Percentiles rank a stretch among this genome's conserved stretches.
These are phyloP conservation scores for Penicillium sp. DNA, from an alignment of 2,329 filamentous ascomycete genomes.

Conservation along the genomic window DNA sequence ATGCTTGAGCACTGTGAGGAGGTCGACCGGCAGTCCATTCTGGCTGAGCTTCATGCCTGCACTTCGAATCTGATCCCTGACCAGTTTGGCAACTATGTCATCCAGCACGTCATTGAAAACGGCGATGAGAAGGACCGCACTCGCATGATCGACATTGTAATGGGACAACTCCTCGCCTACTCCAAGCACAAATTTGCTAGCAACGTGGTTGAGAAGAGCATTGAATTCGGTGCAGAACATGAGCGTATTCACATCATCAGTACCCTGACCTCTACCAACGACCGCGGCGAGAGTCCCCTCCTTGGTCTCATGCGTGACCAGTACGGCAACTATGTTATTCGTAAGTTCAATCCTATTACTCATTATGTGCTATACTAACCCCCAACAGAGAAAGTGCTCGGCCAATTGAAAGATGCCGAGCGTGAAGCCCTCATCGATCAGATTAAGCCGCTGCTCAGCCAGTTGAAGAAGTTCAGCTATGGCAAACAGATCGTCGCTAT, in stretches of 20 bases:
- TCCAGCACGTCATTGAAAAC: constrained; percentile 83
- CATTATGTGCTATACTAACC: constrained; percentile 23
- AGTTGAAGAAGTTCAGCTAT: constrained; percentile 62
- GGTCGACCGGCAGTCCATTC: constrained; percentile 66
- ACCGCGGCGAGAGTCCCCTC: constrained; percentile 68
- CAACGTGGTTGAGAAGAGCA: constrained; percentile 94
- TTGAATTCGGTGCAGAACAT: constrained; percentile 66
- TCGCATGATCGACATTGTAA: constrained; percentile 71
- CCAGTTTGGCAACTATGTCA: constrained; percentile 94
- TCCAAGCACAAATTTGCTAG: constrained; percentile 97
- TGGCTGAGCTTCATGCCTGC: constrained; percentile 74
- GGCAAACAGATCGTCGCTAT: constrained; percentile 66
- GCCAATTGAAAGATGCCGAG: constrained; percentile 59
- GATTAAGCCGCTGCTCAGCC: constrained; percentile 61
- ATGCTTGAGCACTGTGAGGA: constrained; percentile 81
- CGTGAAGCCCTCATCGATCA: constrained; percentile 60
- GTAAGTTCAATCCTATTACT: constrained; percentile 58
- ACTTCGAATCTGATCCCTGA: constrained; percentile 73
- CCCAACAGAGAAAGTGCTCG: constrained; percentile 72
- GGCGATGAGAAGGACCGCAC: constrained; percentile 70
- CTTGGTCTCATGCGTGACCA: constrained; percentile 80
- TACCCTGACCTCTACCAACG: constrained; percentile 58
- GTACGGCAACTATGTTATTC: constrained; percentile 94
- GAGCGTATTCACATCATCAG: constrained; percentile 69
- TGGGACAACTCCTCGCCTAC: constrained; percentile 66